Evolutionary conservation across 495 filamentous ascomycete species (phyloP).

Genomic region (Talaromyces wortmannii): DNA sequence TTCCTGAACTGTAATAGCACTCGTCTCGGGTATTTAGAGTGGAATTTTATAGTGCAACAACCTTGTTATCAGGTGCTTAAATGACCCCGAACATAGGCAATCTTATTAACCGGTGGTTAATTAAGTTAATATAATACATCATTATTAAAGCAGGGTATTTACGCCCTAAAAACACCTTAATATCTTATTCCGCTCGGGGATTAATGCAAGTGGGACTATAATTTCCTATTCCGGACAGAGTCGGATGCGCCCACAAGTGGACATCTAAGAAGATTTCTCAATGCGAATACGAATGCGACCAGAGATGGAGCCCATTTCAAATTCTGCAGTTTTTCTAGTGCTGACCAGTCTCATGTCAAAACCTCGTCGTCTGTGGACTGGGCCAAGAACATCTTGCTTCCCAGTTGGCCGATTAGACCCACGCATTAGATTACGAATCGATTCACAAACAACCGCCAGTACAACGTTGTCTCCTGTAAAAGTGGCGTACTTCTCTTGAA

Average conservation of each 20-base stretch:
- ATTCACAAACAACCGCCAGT: background rate
- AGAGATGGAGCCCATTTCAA: background rate
- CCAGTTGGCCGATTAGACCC: background rate
- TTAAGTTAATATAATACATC: background rate
- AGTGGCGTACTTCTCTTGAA: background rate
- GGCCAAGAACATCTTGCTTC: background rate
- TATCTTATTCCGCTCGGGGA: background rate
- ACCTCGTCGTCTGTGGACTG: too few species aligned
- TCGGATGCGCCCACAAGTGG: background rate
- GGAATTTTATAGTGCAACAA: too few species aligned
- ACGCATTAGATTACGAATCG: background rate
- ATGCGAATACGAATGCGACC: background rate
- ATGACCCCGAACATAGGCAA: too few species aligned
- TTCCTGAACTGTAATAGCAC: too few species aligned
- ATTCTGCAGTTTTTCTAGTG: too few species aligned
- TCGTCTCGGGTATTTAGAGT: too few species aligned
- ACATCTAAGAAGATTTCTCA: background rate
- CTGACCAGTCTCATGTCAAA: too few species aligned
- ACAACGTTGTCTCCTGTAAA: background rate
- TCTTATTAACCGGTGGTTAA: too few species aligned
- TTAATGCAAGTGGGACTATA: background rate
- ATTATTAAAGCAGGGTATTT: background rate
- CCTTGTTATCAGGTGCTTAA: too few species aligned
- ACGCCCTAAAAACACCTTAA: background rate
- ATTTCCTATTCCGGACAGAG: conserved; percentile 6